Conservation (phyloP, 1,284 basidiomycete genomes). For the Crepidotus sp. region DNA sequence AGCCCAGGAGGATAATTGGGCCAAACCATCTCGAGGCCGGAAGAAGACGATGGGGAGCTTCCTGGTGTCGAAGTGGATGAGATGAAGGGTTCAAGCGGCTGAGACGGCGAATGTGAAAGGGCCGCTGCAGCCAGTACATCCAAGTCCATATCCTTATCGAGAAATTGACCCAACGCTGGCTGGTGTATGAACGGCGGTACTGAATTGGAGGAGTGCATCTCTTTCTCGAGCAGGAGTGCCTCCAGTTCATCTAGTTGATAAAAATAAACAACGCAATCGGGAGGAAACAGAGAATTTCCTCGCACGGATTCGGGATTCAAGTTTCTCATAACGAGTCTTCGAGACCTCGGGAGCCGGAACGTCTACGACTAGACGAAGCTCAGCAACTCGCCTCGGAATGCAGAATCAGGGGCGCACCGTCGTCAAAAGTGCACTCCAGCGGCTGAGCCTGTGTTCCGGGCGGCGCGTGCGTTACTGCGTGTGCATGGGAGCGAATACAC, state of each 20-base stretch:
- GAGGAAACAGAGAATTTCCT: conserved; percentile 15
- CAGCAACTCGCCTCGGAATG: background rate
- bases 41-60: conserved; percentile 17
- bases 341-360: conserved; percentile 36
- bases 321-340: conserved; percentile 48
- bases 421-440: conserved; percentile 63
- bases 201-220: conserved; percentile 20
- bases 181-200: conserved; percentile 11
- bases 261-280: conserved; percentile 1
- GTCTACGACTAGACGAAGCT: conserved; percentile 31
- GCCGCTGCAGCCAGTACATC: conserved; percentile 1
- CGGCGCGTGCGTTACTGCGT: conserved; percentile 48
- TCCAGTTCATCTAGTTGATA: conserved; percentile 52
- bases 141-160: conserved; percentile 6
- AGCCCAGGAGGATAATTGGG: conserved; percentile 56
- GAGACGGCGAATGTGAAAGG: background rate
- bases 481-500: conserved; percentile 56
- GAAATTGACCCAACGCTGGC: conserved; percentile 1
- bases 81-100: conserved; percentile 11
- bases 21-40: conserved; percentile 39
- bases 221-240: conserved; percentile 35
- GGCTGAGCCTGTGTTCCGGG: conserved; percentile 40
- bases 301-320: conserved; percentile 62
- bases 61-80: conserved; percentile 5
- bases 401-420: conserved; percentile 31